Conservation (phyloP, 2,329 filamentous ascomycete genomes). For the Ceratocystis albifundus region DNA sequence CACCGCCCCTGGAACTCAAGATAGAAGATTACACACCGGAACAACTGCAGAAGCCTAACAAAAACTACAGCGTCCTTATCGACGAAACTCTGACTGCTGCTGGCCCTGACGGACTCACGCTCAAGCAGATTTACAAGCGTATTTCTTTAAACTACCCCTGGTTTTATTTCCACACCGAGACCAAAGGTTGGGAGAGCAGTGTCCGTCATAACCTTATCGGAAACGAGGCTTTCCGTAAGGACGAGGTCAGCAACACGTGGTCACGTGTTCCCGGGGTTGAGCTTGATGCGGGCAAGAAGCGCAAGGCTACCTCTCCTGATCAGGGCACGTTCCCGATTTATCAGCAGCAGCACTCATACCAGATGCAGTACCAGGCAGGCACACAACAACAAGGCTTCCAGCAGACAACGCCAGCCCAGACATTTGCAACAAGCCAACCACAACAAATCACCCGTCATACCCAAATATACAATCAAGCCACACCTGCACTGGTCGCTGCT, state of each 20-base stretch:
- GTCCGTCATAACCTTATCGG: constrained; percentile 53
- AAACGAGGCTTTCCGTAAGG: constrained; percentile 49
- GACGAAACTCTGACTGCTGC: constrained; percentile 48
- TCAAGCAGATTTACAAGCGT: constrained; percentile 53
- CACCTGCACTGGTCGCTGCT: constrained; percentile 19
- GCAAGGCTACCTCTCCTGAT: constrained; percentile 44
- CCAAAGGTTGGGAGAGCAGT: constrained; percentile 55
- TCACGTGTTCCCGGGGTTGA: constrained; percentile 46
- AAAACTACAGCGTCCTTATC: constrained; percentile 51
- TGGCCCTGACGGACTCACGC: constrained; percentile 42
- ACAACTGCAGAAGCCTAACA: constrained; percentile 49
- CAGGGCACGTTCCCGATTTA: constrained; percentile 30
- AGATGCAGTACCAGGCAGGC: constrained; percentile 20
- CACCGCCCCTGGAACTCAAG: constrained; percentile 46
- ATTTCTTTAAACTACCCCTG: constrained; percentile 48
- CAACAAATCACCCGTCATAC: constrained; percentile 10
- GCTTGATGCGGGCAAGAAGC: constrained; percentile 50
- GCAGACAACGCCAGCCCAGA: constrained; percentile 9
- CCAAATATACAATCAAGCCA: constrained; percentile 18
- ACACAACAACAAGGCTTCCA: constrained; percentile 14
- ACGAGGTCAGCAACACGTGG: constrained; percentile 46
- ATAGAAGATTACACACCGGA: constrained; percentile 46
- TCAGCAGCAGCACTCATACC: constrained; percentile 25
- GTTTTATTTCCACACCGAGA: constrained; percentile 49
- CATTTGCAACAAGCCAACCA: not conserved